phyloP scores from a whole-genome alignment of 768 basidiomycete species.

The Podaxis pistillaris region DNA sequence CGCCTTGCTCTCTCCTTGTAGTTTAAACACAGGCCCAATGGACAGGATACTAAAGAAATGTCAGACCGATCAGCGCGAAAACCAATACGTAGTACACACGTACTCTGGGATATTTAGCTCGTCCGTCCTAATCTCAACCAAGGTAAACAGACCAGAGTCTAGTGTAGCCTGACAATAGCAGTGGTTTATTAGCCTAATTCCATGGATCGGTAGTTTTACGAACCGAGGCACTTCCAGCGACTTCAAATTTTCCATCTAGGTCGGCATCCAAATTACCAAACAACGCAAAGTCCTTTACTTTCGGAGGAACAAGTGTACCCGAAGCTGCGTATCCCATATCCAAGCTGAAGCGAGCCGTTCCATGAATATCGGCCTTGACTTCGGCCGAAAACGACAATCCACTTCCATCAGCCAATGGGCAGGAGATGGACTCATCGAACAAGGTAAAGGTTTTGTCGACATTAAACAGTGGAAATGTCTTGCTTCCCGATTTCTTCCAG shows the following conservation, averaged over 20 bases:
- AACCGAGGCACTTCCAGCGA: slow-evolving; percentile 7
- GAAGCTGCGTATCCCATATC: slow-evolving; percentile 11
- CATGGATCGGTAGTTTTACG: neutral
- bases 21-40: slow-evolving; percentile 8
- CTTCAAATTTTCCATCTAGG: neutral
- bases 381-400: slow-evolving; percentile 25
- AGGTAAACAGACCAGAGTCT: slow-evolving; percentile 38
- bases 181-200: too few species aligned
- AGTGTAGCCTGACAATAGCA: slow-evolving; percentile 6
- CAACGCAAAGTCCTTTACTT: slow-evolving; percentile 9
- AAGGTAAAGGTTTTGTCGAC: slow-evolving; percentile 22
- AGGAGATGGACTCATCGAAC: slow-evolving; percentile 20
- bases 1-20: slow-evolving; percentile 1
- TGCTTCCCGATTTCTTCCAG: slow-evolving; percentile 25
- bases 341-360: neutral
- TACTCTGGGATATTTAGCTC: slow-evolving; percentile 10
- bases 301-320: slow-evolving; percentile 14
- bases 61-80: neutral
- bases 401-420: slow-evolving; percentile 7
- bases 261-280: neutral
- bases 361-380: slow-evolving; percentile 12
- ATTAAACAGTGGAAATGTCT: slow-evolving; percentile 21
- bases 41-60: slow-evolving; percentile 4
- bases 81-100: neutral
- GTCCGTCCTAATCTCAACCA: slow-evolving; percentile 3